Evolutionary conservation across 305 asterid genomes (phyloP).

Genomic region (Fraxinus platypoda): DNA sequence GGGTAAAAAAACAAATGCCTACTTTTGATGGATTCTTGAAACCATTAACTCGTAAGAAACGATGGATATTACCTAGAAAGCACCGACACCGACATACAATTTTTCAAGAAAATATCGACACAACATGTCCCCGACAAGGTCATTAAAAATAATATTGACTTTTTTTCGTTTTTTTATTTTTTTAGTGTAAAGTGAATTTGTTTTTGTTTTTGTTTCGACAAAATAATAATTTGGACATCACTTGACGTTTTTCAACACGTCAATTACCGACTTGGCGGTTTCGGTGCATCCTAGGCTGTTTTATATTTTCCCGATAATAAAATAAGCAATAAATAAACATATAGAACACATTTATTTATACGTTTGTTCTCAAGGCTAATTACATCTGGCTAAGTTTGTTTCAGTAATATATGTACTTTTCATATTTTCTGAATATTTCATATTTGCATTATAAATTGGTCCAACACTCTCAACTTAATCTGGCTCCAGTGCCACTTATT

Average conservation of each 20-base stretch:
- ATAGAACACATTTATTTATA: not conserved
- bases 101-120: not conserved
- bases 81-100: not conserved
- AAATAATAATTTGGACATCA: not conserved
- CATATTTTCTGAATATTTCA: not conserved
- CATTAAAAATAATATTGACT: not conserved
- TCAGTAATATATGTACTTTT: not conserved
- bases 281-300: not conserved
- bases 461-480: not conserved
- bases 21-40: not conserved
- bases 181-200: not conserved
- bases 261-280: not conserved
- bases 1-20: not conserved
- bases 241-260: not conserved
- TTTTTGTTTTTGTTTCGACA: not conserved
- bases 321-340: not conserved
- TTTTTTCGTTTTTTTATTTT: not conserved
- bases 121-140: not conserved
- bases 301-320: not conserved
- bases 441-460: not conserved
- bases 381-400: not conserved
- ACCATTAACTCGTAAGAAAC: not conserved
- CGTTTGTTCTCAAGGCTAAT: not conserved
- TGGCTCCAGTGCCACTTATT: not conserved
- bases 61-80: not conserved